phyloP scores from a whole-genome alignment of 208 protist species.

The Vickermania ingenoplastis region DNA sequence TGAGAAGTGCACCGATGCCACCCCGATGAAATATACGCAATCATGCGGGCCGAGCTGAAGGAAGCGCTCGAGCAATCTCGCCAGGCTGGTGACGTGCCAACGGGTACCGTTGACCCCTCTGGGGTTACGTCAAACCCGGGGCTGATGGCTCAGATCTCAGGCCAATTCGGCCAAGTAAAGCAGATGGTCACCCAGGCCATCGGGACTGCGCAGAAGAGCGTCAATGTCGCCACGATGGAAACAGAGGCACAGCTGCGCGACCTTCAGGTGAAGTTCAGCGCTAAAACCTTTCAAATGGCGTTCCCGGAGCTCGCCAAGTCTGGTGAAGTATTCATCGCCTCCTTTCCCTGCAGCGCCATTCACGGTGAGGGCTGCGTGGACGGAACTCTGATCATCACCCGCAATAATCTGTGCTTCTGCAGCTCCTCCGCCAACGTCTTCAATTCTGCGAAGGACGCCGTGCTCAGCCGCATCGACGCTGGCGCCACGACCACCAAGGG shows the following conservation, averaged over 20 bases:
- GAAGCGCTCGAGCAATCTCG: neutral
- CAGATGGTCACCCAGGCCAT: neutral
- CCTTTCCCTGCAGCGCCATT: slow-evolving; percentile 1
- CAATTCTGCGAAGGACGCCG: neutral
- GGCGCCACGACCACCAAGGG: neutral
- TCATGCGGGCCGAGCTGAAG: neutral
- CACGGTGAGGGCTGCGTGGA: neutral
- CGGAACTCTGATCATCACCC: neutral
- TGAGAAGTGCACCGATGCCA: slow-evolving; percentile 1
- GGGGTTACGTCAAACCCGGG: neutral
- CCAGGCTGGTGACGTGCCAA: neutral
- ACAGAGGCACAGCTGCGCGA: neutral
- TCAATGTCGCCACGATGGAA: neutral
- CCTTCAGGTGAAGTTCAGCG: neutral
- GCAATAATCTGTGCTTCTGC: neutral
- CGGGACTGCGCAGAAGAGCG: neutral
- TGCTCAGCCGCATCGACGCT: neutral
- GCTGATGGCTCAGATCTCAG: neutral
- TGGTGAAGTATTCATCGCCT: neutral
- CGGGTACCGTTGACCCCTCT: neutral
- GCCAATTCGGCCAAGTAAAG: neutral
- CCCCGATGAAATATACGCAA: neutral
- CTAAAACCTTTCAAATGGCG: neutral
- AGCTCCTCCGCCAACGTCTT: slow-evolving; percentile 2
- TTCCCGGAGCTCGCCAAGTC: neutral